Percentiles rank a stretch among this genome's conserved stretches.
Evolutionary conservation across 129 eudicot genomes (phyloP).

Genomic region (Silybum marianum): DNA sequence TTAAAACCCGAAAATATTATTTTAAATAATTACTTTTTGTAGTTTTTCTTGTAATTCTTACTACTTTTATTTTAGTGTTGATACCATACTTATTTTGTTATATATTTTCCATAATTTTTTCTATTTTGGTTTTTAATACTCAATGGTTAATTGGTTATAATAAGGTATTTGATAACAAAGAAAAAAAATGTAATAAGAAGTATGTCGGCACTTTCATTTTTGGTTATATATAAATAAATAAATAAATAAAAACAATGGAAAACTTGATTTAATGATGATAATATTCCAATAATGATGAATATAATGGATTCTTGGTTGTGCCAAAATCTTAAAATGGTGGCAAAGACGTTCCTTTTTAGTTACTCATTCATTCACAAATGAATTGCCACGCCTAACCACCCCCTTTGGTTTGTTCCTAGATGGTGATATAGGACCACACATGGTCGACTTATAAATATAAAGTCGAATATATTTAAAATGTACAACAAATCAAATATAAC

Average conservation of each 20-base stretch:
- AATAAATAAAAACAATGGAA: not conserved
- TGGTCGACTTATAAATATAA: not conserved
- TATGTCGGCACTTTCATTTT: no score
- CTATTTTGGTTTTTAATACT: no score
- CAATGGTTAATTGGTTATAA: no score
- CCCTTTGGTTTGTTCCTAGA: not conserved
- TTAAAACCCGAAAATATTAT: no score
- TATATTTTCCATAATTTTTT: no score
- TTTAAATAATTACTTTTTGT: no score
- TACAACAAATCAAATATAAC: not conserved
- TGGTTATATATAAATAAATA: no score
- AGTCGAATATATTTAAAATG: not conserved
- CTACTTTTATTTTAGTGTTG: no score
- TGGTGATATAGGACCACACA: slow-evolving; percentile 8
- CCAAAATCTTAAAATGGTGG: slow-evolving; percentile 21
- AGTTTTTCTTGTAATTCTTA: no score
- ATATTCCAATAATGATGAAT: not conserved
- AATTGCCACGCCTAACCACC: slow-evolving; percentile 14
- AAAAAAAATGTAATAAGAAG: no score
- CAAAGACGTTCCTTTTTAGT: slow-evolving; percentile 15
- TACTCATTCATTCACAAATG: slow-evolving; percentile 11
- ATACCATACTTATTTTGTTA: no score
- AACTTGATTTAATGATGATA: not conserved
- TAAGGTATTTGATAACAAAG: no score
- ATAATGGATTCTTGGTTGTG: slow-evolving; percentile 9